A percentile compares a stretch with the other conserved stretches of the same genome.
phyloP scores from a whole-genome alignment of 2,329 filamentous ascomycete genomes.

The Domatiomyces catenatus region DNA sequence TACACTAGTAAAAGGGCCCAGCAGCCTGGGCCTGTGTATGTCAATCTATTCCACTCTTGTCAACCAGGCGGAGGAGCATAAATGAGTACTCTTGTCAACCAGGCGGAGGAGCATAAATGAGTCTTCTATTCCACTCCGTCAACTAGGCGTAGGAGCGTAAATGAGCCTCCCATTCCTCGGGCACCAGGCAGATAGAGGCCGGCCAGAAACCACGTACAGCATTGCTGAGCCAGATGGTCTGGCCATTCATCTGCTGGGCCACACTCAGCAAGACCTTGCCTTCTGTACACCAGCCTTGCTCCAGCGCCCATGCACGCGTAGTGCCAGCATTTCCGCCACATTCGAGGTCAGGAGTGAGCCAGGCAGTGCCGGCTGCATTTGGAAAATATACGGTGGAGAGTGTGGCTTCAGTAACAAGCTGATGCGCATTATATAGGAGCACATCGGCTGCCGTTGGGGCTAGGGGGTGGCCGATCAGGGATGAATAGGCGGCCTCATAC shows the following conservation, averaged over 20 bases:
- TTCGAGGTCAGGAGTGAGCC: slow-evolving; percentile 66
- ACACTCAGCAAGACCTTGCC: slow-evolving; percentile 37
- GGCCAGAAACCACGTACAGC: slow-evolving; percentile 62
- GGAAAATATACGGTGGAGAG: slow-evolving; percentile 71
- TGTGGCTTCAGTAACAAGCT: slow-evolving; percentile 70
- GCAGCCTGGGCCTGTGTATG: background rate
- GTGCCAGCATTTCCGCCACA: slow-evolving; percentile 73
- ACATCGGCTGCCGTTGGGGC: slow-evolving; percentile 47
- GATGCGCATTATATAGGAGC: slow-evolving; percentile 50
- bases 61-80: too few species aligned
- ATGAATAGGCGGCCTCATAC: slow-evolving; percentile 55
- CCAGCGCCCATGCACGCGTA: slow-evolving; percentile 67
- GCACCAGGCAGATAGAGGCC: slow-evolving; percentile 11
- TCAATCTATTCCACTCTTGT: background rate
- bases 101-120: too few species aligned
- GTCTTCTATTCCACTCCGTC: background rate
- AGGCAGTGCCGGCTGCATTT: slow-evolving; percentile 41
- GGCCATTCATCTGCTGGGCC: slow-evolving; percentile 50
- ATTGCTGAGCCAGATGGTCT: slow-evolving; percentile 79
- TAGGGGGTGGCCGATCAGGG: slow-evolving; percentile 38
- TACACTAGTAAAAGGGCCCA: background rate
- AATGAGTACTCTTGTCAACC: background rate
- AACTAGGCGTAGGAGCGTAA: background rate
- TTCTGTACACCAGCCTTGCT: slow-evolving; percentile 51
- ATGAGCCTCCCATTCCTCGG: background rate